phyloP scores from a whole-genome alignment of 352 stramenopile genomes.

The Phytophthora meadii region DNA sequence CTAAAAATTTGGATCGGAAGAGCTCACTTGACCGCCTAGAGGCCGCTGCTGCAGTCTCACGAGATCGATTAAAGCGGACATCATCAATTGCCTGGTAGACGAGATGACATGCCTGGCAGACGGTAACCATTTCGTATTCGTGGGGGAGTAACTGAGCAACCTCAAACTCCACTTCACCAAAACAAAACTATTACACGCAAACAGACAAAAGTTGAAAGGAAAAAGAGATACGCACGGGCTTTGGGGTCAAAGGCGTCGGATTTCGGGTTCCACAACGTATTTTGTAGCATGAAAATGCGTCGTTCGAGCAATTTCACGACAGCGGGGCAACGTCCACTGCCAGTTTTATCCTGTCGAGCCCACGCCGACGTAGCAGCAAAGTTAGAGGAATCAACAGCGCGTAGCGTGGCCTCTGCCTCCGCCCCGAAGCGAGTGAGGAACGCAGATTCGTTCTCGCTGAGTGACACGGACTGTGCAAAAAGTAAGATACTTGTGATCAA shows the following conservation, averaged over 20 bases:
- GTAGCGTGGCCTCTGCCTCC: constrained; percentile 52
- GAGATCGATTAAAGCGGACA: constrained; percentile 49
- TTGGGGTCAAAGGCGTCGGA: constrained; percentile 66
- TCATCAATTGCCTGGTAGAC: constrained; percentile 63
- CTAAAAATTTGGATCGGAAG: constrained; percentile 42
- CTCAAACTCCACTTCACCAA: constrained; percentile 51
- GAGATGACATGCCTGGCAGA: constrained; percentile 54
- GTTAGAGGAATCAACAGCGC: constrained; percentile 12
- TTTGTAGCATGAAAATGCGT: constrained; percentile 74
- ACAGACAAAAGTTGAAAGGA: neutral
- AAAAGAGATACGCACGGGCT: constrained; percentile 35
- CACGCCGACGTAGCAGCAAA: constrained; percentile 16
- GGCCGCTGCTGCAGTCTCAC: constrained; percentile 42
- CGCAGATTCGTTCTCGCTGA: constrained; percentile 63
- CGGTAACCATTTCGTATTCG: constrained; percentile 57
- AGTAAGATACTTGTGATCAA: neutral
- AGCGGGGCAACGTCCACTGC: neutral
- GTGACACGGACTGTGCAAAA: constrained; percentile 51
- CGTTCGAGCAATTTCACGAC: constrained; percentile 57
- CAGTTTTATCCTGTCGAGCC: constrained; percentile 7
- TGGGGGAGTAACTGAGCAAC: constrained; percentile 51
- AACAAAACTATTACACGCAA: too few species aligned
- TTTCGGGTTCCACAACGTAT: constrained; percentile 74
- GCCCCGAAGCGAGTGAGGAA: constrained; percentile 69
- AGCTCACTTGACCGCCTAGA: constrained; percentile 32